Base-by-base conservation (phyloP, 1,139 yeast species). In the Yamadazyma triangularis region DNA sequence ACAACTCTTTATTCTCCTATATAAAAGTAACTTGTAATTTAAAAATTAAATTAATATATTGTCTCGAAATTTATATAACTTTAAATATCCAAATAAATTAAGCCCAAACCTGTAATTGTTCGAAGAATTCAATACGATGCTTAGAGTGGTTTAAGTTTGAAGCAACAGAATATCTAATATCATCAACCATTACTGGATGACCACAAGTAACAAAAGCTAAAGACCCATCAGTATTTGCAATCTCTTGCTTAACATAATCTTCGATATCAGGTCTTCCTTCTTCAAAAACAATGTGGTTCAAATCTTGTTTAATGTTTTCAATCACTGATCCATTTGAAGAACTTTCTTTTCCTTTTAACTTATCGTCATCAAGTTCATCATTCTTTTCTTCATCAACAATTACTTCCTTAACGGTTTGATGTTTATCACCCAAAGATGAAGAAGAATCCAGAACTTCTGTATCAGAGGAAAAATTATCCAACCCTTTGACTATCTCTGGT, bases 181-280 rank as follows among this genome's bases (percentile, higher is more conserved):
- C 60, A 34, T 56, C 60, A 24, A 55, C 65, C 66, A 60, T 60
- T 4, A 44, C 39, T 3, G 66, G 65, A 37, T 60, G 64, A 4
- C 66, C 67, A 44, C 67, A 60, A 3, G 63, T 56, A 6, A 60
- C 52, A 31, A 60, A 60, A 6, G 64, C 61, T 11, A 57, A 48
- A 5, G 59, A 42, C 2, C 59, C 59, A 26, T 45, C 40, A 13
- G 61, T 45, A 15, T 50, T 45, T 11, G 38, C 36, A 4, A 57
- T 48, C 34, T 54, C 56, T 6, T 38, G 28, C 13, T 40, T 30
- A 2, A 61, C 55, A 3, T 55, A 32, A 3, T 31, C 37, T 5
- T 47, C 49, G 29, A 61, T 50, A 6, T 35, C 30, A 4, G 69
- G 69, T 35, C 67, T 48, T 7, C 65, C 64, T 23, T 49, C 51